Conservation (phyloP, 1,284 basidiomycete species). For the Rhodofomes roseus region DNA sequence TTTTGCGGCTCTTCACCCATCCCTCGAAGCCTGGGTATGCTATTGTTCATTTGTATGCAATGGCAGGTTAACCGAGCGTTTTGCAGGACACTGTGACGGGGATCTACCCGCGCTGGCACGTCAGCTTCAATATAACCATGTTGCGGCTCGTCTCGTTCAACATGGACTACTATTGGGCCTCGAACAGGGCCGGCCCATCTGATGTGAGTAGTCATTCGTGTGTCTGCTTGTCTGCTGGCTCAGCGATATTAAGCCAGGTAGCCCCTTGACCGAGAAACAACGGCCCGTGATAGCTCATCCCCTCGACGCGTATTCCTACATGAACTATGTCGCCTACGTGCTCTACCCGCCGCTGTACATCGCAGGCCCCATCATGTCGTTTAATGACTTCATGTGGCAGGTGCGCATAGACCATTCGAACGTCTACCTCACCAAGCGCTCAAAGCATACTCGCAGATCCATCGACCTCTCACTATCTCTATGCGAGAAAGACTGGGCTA, state of each 20-base stretch:
- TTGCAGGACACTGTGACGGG: constrained; percentile 67
- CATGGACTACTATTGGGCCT: constrained; percentile 90
- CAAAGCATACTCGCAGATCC: constrained; percentile 38
- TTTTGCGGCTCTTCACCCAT: constrained; percentile 55
- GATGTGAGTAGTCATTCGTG: constrained; percentile 38
- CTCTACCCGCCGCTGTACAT: constrained; percentile 94
- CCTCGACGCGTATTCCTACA: constrained; percentile 48
- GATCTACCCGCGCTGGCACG: constrained; percentile 86
- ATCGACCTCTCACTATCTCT: constrained; percentile 44
- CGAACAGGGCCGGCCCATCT: constrained; percentile 30
- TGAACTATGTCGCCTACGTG: constrained; percentile 70
- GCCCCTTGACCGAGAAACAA: constrained; percentile 49
- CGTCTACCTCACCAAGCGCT: not conserved
- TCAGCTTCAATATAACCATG: constrained; percentile 97
- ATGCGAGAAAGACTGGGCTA: constrained; percentile 47
- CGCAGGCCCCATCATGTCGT: constrained; percentile 94
- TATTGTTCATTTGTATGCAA: constrained; percentile 2
- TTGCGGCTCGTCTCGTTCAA: constrained; percentile 90
- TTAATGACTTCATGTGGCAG: constrained; percentile 94
- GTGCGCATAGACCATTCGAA: constrained; percentile 32
- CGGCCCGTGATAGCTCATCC: constrained; percentile 46
- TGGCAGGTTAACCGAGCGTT: too few relatives aligned
- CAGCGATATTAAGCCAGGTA: constrained; percentile 27
- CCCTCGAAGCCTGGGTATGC: constrained; percentile 52
- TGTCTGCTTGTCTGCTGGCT: not conserved